Base-by-base conservation (phyloP, 2,329 filamentous ascomycete genomes). In the Ceratocystis huliohia region DNA sequence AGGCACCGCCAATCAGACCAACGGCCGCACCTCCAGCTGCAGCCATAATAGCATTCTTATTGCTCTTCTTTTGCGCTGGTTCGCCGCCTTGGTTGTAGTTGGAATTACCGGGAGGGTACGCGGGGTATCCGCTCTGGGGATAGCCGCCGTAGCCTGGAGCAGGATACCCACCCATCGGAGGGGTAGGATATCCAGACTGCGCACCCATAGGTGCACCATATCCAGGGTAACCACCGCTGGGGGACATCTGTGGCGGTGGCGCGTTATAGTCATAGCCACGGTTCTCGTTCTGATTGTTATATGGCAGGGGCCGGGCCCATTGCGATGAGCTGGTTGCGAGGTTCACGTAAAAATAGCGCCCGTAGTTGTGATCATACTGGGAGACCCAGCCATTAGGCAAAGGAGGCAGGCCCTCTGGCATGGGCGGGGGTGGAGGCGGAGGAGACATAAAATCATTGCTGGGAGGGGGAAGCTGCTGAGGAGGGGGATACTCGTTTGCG, bases 271-370 rank as follows among this genome's bases (percentile, higher is more conserved):
- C 50, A n/a, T 37, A 30, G 61, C 5, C 68, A 8, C 65, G 63
- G 45, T 33, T 56, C 20, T 62, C 65, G 15, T 46, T 28, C 41
- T 66, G 61, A 25, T 28, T 22, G 7, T 57, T 44, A 20, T 15
- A 59, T 70, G 63, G 74, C 72, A 13, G 75, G 74, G 2, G 85
- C 84, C 17, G 79, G 69, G 87, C 83, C 85, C 85, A 88, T 73
- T 88, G 84, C 0, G 83, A 81, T 67, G 79, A 80, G 22, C 84
- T 83, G 13, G 83, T 83, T 61, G 81, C 77, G 66, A 83, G 76
- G 73, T 88, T 84, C 66, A 84, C 78, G 71, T 86, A 89, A 75
- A 83, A 88, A 77, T 83, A 87, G 66, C 83, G 82, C 72, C 85
- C 82, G 68, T 79, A 76, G 67, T 77, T 78, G 67, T 82, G 80